Percentiles rank a stretch among this genome's conserved stretches.
Conservation (phyloP, 1,284 basidiomycete genomes). For the Termitomyces sp. region DNA sequence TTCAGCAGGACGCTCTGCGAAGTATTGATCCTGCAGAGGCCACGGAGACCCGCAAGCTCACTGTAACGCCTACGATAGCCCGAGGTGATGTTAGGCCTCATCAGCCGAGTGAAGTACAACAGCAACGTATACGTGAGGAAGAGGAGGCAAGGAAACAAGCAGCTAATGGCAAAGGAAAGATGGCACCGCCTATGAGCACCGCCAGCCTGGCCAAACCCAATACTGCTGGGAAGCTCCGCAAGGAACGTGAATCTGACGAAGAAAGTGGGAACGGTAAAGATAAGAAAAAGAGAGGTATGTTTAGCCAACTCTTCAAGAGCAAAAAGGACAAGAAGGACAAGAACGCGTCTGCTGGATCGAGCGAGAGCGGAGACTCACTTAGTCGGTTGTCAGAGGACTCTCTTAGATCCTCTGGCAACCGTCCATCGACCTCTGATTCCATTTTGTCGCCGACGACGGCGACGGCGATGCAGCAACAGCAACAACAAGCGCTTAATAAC, state of each 20-base stretch:
- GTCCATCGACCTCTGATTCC: slow-evolving; percentile 27
- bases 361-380: slow-evolving; percentile 35
- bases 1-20: slow-evolving; percentile 22
- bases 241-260: slow-evolving; percentile 41
- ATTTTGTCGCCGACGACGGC: slow-evolving; percentile 43
- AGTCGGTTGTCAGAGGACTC: slow-evolving; percentile 50
- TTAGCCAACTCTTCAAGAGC: slow-evolving; percentile 69
- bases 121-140: slow-evolving; percentile 57
- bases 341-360: slow-evolving; percentile 40
- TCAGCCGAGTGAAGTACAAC: slow-evolving; percentile 41
- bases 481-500: slow-evolving; percentile 30
- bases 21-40: slow-evolving; percentile 50
- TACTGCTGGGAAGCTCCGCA: slow-evolving; percentile 55
- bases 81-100: slow-evolving; percentile 33
- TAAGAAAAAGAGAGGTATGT: slow-evolving; percentile 65
- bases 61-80: slow-evolving; percentile 72
- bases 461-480: slow-evolving; percentile 53
- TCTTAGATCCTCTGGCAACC: slow-evolving; percentile 38
- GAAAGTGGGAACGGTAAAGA: slow-evolving; percentile 51
- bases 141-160: slow-evolving; percentile 53
- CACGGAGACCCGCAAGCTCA: slow-evolving; percentile 68
- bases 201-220: slow-evolving; percentile 25
- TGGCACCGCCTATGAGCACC: slow-evolving; percentile 36
- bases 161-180: slow-evolving; percentile 31
- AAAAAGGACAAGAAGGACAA: slow-evolving; percentile 73